Evolutionary conservation across 495 filamentous ascomycete genomes (phyloP).

Genomic region (Geopyxis carbonaria): DNA sequence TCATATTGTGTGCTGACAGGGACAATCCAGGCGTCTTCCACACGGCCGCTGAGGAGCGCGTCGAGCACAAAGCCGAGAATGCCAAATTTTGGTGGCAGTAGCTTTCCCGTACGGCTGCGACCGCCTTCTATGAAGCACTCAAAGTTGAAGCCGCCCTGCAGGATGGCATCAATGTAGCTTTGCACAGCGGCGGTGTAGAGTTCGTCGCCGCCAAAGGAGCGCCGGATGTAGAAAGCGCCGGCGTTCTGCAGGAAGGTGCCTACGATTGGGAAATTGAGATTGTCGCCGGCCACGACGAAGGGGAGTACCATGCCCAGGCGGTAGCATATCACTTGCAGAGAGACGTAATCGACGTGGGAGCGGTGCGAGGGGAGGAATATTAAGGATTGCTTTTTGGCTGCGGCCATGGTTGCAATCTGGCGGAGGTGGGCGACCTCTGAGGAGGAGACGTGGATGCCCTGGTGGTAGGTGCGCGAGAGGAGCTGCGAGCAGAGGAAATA

Average conservation of each 20-base stretch:
- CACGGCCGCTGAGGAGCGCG: conserved; percentile 69
- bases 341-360: conserved; percentile 91
- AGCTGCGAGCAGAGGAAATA: conserved; percentile 83
- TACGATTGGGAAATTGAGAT: conserved; percentile 81
- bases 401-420: conserved; percentile 63
- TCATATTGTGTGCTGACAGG: conserved; percentile 96
- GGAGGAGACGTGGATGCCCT: conserved; percentile 88
- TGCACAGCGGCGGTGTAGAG: conserved; percentile 85
- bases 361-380: conserved; percentile 91
- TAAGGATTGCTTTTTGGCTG: conserved; percentile 77
- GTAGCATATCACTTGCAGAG: conserved; percentile 85
- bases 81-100: conserved; percentile 88
- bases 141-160: conserved; percentile 81
- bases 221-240: conserved; percentile 88
- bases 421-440: conserved; percentile 76
- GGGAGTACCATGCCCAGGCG: conserved; percentile 74
- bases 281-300: conserved; percentile 89
- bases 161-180: conserved; percentile 81
- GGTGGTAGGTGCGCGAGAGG: conserved; percentile 81
- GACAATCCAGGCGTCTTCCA: conserved; percentile 79
- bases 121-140: conserved; percentile 96
- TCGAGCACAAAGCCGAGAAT: conserved; percentile 86
- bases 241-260: conserved; percentile 87
- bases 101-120: conserved; percentile 79
- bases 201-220: conserved; percentile 81